phyloP scores from a whole-genome alignment of 2,329 filamentous ascomycete species.

The Venturia aucupariae region DNA sequence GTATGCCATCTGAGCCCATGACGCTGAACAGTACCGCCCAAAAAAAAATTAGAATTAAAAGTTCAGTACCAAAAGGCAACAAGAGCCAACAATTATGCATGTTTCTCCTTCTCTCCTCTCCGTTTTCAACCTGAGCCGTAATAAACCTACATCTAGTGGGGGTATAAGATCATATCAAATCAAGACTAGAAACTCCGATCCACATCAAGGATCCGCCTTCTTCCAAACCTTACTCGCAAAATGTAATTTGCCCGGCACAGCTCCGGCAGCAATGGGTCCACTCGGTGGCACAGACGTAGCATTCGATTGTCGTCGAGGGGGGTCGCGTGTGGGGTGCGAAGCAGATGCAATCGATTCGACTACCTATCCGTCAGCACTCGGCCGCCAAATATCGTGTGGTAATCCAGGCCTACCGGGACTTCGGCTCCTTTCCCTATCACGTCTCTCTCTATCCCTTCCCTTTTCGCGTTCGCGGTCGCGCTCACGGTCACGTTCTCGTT shows the following conservation, averaged over 20 bases:
- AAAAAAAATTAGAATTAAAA: no score
- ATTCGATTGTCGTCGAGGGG: neutral
- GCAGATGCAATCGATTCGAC: neutral
- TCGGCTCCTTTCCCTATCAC: constrained; percentile 20
- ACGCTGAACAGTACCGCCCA: no score
- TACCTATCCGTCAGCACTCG: constrained; percentile 11
- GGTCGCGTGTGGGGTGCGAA: neutral
- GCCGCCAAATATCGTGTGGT: constrained; percentile 9
- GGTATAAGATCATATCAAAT: neutral
- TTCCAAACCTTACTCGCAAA: constrained; percentile 11
- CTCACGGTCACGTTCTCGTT: constrained; percentile 18
- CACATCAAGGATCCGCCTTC: constrained; percentile 4
- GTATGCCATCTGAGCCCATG: no score
- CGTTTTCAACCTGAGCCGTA: neutral
- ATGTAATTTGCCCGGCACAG: constrained; percentile 6
- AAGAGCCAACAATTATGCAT: neutral
- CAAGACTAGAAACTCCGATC: no score
- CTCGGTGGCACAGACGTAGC: neutral
- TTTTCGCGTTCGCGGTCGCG: constrained; percentile 17
- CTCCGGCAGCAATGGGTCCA: neutral
- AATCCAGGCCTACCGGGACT: constrained; percentile 6
- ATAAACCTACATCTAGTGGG: neutral
- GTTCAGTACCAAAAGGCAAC: no score
- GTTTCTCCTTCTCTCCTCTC: neutral
- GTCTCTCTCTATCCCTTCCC: constrained; percentile 23